Conservation (phyloP, 2,329 filamentous ascomycete species). For the Penicillium sclerotigenum region DNA sequence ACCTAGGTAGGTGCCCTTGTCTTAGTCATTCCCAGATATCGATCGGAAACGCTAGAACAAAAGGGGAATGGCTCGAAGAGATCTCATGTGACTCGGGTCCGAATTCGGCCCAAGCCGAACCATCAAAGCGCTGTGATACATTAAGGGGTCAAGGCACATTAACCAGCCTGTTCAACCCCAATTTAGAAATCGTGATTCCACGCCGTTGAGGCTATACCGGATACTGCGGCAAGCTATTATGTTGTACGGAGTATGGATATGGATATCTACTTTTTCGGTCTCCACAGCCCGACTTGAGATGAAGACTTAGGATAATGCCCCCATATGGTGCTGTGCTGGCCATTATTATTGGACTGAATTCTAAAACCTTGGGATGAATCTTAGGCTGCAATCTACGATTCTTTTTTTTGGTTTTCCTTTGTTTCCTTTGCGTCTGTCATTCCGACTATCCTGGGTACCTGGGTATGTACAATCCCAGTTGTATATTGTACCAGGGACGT, state of each 20-base stretch:
- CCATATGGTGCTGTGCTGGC: constrained; percentile 4
- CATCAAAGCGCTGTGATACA: not conserved
- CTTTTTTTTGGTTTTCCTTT: not conserved
- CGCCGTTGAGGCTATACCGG: not conserved
- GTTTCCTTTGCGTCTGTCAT: not conserved
- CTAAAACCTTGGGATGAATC: not conserved
- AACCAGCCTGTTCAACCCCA: not conserved
- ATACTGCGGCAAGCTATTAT: constrained; percentile 9
- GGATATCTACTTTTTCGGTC: constrained; percentile 12
- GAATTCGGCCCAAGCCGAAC: constrained; percentile 12
- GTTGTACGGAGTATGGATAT: no score
- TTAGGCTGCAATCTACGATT: not conserved
- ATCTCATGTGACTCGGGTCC: constrained; percentile 8
- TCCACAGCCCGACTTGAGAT: constrained; percentile 19
- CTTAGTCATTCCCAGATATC: constrained; percentile 4
- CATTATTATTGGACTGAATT: constrained; percentile 6
- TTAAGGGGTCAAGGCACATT: not conserved
- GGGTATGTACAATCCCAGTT: not conserved
- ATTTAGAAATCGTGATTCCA: not conserved
- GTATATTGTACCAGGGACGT: not conserved
- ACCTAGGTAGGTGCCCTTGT: no score
- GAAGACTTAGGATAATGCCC: constrained; percentile 7
- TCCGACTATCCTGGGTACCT: not conserved
- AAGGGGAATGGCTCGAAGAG: constrained; percentile 1
- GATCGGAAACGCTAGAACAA: constrained; percentile 9